Evolutionary conservation across 202 grass and related monocot species (phyloP), one percentile per base, ranked within the genome.

Genomic region (Eragrostis tef): DNA sequence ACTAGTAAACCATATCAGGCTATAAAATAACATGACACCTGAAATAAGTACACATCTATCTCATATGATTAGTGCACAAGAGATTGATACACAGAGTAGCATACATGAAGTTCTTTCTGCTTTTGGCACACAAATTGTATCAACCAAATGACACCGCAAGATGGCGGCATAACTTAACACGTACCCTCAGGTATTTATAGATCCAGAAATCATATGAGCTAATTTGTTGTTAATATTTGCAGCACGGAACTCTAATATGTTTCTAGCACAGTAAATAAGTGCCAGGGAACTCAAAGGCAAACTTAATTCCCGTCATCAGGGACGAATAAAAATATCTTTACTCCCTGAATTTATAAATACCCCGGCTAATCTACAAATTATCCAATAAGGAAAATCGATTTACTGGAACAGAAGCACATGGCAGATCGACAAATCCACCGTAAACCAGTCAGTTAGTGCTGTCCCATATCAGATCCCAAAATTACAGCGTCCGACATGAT

Each of bases 391-490:
- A 34, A 71, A 53, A 12, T 7, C n/a, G 6, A 47, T 24, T 11
- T 24, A 21, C 54, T 24, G 22, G 8, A 59, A 73, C 43, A 44
- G 3, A 51, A 67, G 54, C 22, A 31, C 9, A 60, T 16, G 9
- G 44, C 6, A 70, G 51, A 88, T 83, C 57, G 20, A 87, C 19
- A 19, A 17, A 16, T 47, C 25, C 21, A 59, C 10, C 22, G 16
- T 0, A 20, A 6, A 52, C 6, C 21, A 19, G 1, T 25, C 11
- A 10, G 0, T 12, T 10, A 9, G 20, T 5, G 20, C 9, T 4
- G 56, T 11, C 56, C 7, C 52, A 5, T 3, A 46, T 4, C 67
- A 84, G 86, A 84, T 79, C 86, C 22, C 62, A 31, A 29, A 31
- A 68, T 15, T 13, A 31, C 21, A 19, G 0, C 54, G 25, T 25